Evolutionary conservation across 306 rosid genomes (phyloP).

Genomic region (Inga laurina): DNA sequence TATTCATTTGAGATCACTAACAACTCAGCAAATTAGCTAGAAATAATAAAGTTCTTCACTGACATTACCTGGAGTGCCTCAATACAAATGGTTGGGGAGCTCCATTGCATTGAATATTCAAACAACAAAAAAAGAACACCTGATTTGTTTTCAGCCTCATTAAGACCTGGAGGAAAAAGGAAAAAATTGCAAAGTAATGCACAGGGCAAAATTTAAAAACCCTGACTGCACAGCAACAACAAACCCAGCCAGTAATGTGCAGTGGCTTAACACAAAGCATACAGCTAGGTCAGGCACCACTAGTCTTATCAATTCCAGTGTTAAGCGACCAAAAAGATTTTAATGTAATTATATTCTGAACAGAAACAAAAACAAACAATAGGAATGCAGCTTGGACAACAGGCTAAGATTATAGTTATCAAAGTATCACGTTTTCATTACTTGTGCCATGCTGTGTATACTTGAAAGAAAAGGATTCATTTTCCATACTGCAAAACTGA

Average conservation of each 20-base stretch:
- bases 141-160: slow-evolving; percentile 51
- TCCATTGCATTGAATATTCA: slow-evolving; percentile 58
- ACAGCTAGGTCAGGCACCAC: not conserved
- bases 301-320: not conserved
- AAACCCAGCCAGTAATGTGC: slow-evolving; percentile 13
- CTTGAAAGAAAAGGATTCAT: not conserved
- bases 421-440: not conserved
- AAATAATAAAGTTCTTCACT: not conserved
- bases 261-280: not conserved
- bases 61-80: slow-evolving; percentile 93
- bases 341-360: not conserved
- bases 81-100: slow-evolving; percentile 66
- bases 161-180: slow-evolving; percentile 45
- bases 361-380: not conserved
- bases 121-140: slow-evolving; percentile 65
- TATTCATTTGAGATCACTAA: not conserved
- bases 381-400: not conserved
- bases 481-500: not conserved
- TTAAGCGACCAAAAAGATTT: not conserved
- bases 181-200: slow-evolving; percentile 26
- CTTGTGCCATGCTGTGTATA: not conserved
- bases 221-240: not conserved
- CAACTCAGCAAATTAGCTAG: slow-evolving; percentile 13
- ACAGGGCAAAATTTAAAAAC: not conserved
- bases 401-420: not conserved